A percentile compares a stretch with the other conserved stretches of the same genome.
These are phyloP conservation scores for Piper betle DNA, from an alignment of 164 flowering plant species.

Conservation along the genomic window DNA sequence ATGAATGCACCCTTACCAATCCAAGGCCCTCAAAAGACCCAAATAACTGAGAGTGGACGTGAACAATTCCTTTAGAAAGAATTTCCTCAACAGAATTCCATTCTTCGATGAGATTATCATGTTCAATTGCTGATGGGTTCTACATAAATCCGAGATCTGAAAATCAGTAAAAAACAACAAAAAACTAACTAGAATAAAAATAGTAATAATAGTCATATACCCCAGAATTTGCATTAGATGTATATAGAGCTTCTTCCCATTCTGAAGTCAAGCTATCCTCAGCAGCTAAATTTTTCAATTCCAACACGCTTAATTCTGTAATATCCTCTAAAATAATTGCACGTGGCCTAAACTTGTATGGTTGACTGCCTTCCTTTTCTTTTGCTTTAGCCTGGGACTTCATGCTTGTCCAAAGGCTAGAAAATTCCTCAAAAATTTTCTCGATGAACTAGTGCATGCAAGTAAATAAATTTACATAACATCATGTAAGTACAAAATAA, in stretches of 20 bases:
- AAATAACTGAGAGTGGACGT: constrained; percentile 51
- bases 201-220: constrained; percentile 11
- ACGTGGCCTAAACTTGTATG: constrained; percentile 65
- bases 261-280: constrained; percentile 38
- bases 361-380: constrained; percentile 34
- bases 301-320: constrained; percentile 47
- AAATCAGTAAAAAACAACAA: not conserved
- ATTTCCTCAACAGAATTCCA: constrained; percentile 50
- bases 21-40: constrained; percentile 47
- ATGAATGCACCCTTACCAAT: constrained; percentile 18
- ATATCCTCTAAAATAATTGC: constrained; percentile 46
- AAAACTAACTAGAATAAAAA: not conserved
- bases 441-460: constrained; percentile 12
- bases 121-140: constrained; percentile 23
- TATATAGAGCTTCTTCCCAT: constrained; percentile 60
- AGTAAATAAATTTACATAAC: too few relatives aligned
- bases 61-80: constrained; percentile 30
- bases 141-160: constrained; percentile 9
- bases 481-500: too few relatives aligned
- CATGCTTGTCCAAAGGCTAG: constrained; percentile 55
- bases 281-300: constrained; percentile 20
- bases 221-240: constrained; percentile 23
- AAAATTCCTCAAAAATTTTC: constrained; percentile 43
- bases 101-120: constrained; percentile 32
- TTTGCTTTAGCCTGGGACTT: constrained; percentile 38